These are phyloP conservation scores for Fusarium brachygibbosum DNA, from an alignment of 2,329 filamentous ascomycete genomes.

Conservation along the genomic window DNA sequence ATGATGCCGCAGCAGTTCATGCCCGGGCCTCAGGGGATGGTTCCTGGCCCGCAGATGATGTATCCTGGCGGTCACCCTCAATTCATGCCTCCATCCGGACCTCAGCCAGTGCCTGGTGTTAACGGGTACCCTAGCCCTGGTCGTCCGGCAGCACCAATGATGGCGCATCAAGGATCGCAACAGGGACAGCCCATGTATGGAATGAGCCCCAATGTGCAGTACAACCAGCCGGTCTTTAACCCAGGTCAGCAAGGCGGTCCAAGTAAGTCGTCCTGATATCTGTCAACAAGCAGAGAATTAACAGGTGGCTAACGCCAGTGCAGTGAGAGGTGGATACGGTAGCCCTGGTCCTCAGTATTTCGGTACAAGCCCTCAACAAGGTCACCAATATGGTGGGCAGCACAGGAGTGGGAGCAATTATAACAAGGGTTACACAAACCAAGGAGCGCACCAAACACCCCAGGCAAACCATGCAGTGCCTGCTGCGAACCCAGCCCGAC, in stretches of 20 bases:
- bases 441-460: slow-evolving; percentile 58
- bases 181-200: slow-evolving; percentile 85
- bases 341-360: slow-evolving; percentile 72
- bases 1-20: slow-evolving; percentile 88
- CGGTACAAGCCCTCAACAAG: slow-evolving; percentile 74
- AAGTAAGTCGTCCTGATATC: slow-evolving; percentile 69
- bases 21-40: slow-evolving; percentile 77
- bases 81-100: slow-evolving; percentile 73
- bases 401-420: slow-evolving; percentile 69
- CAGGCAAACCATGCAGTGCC: slow-evolving; percentile 55
- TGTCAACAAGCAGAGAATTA: slow-evolving; percentile 30
- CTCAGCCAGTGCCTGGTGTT: slow-evolving; percentile 72
- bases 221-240: slow-evolving; percentile 79
- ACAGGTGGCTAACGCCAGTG: slow-evolving; percentile 56
- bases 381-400: slow-evolving; percentile 72
- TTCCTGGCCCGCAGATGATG: slow-evolving; percentile 82
- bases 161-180: slow-evolving; percentile 94
- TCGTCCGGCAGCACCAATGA: slow-evolving; percentile 84
- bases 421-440: slow-evolving; percentile 64
- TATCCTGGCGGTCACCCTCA: slow-evolving; percentile 76
- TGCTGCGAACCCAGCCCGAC: slow-evolving; percentile 51
- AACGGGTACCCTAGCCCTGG: slow-evolving; percentile 92
- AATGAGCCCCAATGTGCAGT: slow-evolving; percentile 81
- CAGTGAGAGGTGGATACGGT: slow-evolving; percentile 73
- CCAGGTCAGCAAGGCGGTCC: slow-evolving; percentile 76